Evolutionary conservation across 495 filamentous ascomycete genomes (phyloP).

Genomic region (Trichocladium uniseriatum): DNA sequence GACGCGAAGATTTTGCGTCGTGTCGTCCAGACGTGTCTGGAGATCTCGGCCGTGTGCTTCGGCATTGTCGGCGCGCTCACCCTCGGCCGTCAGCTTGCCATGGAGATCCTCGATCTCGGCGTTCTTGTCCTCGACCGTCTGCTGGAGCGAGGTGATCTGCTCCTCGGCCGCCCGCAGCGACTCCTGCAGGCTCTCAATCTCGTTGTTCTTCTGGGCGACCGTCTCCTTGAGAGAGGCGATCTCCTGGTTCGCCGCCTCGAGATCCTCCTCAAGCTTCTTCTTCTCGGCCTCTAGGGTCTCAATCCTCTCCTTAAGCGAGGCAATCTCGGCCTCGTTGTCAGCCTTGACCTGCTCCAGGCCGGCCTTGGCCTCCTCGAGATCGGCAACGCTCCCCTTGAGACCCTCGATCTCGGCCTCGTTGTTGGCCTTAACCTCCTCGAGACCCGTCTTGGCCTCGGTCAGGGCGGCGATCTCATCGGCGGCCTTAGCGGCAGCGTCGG

Average conservation of each 20-base stretch:
- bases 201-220: slow-evolving; percentile 15
- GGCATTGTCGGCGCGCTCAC: slow-evolving; percentile 19
- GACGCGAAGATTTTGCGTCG: slow-evolving; percentile 14
- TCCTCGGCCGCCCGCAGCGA: slow-evolving; percentile 23
- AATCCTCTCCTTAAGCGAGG: slow-evolving; percentile 13
- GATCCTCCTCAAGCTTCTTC: slow-evolving; percentile 22
- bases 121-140: slow-evolving; percentile 25
- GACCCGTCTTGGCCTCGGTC: slow-evolving; percentile 13
- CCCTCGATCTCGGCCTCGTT: slow-evolving; percentile 21
- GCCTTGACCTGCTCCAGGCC: slow-evolving; percentile 14
- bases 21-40: slow-evolving; percentile 21
- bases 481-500: slow-evolving; percentile 19
- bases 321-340: slow-evolving; percentile 14
- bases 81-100: slow-evolving; percentile 19
- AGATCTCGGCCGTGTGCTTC: slow-evolving; percentile 23
- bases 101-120: slow-evolving; percentile 22
- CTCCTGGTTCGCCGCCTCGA: slow-evolving; percentile 19
- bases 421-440: slow-evolving; percentile 21
- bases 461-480: slow-evolving; percentile 22
- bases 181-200: slow-evolving; percentile 23
- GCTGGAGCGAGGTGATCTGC: slow-evolving; percentile 21
- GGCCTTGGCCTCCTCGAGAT: slow-evolving; percentile 10
- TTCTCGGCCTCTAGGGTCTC: slow-evolving; percentile 17
- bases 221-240: slow-evolving; percentile 20
- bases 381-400: slow-evolving; percentile 18